These are phyloP conservation scores for Comarum palustre DNA, from an alignment of 306 rosid genomes.

Conservation along the genomic window DNA sequence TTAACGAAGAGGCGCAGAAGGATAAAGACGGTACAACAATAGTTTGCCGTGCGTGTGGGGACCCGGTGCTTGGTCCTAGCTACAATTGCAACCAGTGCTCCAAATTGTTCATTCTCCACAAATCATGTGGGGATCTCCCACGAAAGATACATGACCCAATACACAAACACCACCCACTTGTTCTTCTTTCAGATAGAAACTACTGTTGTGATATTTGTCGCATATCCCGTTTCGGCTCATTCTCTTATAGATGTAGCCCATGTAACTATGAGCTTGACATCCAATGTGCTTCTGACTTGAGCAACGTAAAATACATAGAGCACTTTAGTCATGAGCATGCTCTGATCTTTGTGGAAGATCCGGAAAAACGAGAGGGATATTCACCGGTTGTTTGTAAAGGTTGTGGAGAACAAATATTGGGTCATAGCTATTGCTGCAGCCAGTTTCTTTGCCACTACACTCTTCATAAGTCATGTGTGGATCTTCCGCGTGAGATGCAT, in stretches of 20 bases:
- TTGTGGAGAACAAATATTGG: not conserved
- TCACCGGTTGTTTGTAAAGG: not conserved
- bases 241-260: not conserved
- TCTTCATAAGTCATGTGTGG: too few species aligned
- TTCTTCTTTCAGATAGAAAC: not conserved
- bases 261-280: not conserved
- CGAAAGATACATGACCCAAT: too few species aligned
- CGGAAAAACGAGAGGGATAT: not conserved
- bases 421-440: not conserved
- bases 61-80: too few species aligned
- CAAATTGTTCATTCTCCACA: too few species aligned
- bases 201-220: not conserved
- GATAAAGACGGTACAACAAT: too few species aligned
- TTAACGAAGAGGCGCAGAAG: too few species aligned
- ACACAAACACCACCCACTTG: too few species aligned
- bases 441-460: too few species aligned
- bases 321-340: not conserved
- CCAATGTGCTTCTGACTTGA: not conserved
- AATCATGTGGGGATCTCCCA: too few species aligned
- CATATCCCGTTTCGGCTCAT: fast-evolving
- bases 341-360: not conserved
- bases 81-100: too few species aligned
- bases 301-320: not conserved
- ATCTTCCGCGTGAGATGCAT: too few species aligned
- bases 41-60: too few species aligned